These are phyloP conservation scores for Talaromyces sp. DNA, from an alignment of 2,329 filamentous ascomycete genomes.

Conservation along the genomic window DNA sequence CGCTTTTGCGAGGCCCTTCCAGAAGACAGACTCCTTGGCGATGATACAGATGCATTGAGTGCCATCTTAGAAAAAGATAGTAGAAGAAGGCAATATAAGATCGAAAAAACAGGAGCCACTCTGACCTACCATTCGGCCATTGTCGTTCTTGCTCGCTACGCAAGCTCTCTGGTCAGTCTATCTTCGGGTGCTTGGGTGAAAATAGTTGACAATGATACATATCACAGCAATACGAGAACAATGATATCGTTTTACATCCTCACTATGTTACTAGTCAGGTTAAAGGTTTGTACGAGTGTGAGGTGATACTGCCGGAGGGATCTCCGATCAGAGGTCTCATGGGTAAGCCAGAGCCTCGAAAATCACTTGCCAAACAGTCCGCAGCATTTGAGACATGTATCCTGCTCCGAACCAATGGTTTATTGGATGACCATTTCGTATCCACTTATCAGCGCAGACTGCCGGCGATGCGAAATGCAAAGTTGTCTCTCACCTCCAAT, in stretches of 20 bases:
- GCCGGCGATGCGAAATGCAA: constrained; percentile 81
- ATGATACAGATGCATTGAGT: constrained; percentile 56
- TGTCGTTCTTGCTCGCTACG: constrained; percentile 67
- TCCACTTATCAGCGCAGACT: constrained; percentile 68
- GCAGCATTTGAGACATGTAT: constrained; percentile 83
- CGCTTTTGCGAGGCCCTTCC: constrained; percentile 72
- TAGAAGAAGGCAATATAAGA: constrained; percentile 53
- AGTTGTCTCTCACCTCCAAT: constrained; percentile 74
- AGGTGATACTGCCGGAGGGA: constrained; percentile 71
- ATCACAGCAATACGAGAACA: constrained; percentile 44
- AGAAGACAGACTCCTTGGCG: constrained; percentile 65
- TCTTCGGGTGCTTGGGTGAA: neutral
- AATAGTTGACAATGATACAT: constrained; percentile 14
- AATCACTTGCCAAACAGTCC: constrained; percentile 77
- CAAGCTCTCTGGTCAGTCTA: constrained; percentile 57
- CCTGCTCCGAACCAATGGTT: constrained; percentile 60
- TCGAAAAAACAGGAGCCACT: constrained; percentile 67
- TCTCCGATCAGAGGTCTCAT: constrained; percentile 66
- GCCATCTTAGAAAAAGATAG: constrained; percentile 53
- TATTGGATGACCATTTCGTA: constrained; percentile 70
- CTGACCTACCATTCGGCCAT: constrained; percentile 74
- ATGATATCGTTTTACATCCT: constrained; percentile 47
- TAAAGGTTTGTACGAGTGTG: constrained; percentile 64
- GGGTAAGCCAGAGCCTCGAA: constrained; percentile 63
- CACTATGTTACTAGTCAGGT: constrained; percentile 59